Evolutionary conservation across 306 rosid species (phyloP), one percentile per base, ranked within the genome.

Genomic region (Vigna radiata): DNA sequence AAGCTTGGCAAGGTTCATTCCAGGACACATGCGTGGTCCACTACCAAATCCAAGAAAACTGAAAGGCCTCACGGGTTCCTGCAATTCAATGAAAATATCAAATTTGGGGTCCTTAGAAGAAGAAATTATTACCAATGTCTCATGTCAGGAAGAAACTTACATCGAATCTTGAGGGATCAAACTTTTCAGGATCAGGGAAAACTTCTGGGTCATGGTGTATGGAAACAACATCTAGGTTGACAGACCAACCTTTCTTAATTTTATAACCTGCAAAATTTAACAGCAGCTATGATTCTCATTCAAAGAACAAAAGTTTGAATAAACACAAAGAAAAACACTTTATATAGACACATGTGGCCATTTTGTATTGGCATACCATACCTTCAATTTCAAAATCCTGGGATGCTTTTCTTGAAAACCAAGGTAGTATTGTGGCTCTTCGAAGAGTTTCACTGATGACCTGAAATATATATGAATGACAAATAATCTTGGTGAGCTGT

Each of bases 21-120:
- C 96, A 2, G 95, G 96, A 77, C 98, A 93, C 98, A 93, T 93
- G 36, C 96, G 89, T 21, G 92, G 98, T 69, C 98, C 93, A 70
- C 79, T 93, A 23, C 98, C 95, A 83, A 93, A 93, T 79, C 96
- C 96, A 43, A 93, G 93, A 87, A 81, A 93, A 77, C 84, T 88
- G 79, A 81, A 91, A 37, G 98, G 89, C 85, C 65, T 93, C 21
- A 93, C 66, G 6, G 77, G 83, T 70, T 60, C 88, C 98, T 93
- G 89, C 72, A 89, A 55, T 82, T 84, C 25, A 43, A 11, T 44
- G 4, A 59, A 61, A 14, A 53, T 9, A 67, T 81, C 17, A 68
- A 41, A 21, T 16, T 53, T 43, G 16, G 25, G 14, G 56, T 68
- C 17, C 14, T 48, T 21, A 31, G 23, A 18, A 23, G 49, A 19